Conservation (phyloP, 805 yeast genomes). For the Pachysolen tannophilus region DNA sequence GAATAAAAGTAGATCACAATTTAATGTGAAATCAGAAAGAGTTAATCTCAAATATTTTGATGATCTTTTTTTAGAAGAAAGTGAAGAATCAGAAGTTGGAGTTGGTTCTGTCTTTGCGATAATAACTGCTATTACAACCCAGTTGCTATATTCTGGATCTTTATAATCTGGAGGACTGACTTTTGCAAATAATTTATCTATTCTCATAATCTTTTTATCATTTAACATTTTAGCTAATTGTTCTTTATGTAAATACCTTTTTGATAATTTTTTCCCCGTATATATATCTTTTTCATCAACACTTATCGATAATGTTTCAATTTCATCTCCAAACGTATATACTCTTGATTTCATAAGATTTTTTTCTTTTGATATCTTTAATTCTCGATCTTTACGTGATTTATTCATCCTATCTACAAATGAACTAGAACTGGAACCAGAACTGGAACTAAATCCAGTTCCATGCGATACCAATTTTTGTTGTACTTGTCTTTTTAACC, state of each 20-base stretch:
- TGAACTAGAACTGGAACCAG: too few relatives aligned
- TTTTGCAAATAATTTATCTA: constrained; percentile 55
- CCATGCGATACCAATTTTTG: neutral
- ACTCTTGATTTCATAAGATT: constrained; percentile 2
- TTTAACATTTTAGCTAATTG: constrained; percentile 30
- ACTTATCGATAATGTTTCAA: neutral
- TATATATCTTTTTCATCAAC: constrained; percentile 38
- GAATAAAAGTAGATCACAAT: constrained; percentile 54
- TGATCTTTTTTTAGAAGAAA: too few relatives aligned
- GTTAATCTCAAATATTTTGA: constrained; percentile 53
- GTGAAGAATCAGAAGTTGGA: constrained; percentile 28
- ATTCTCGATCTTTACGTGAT: constrained; percentile 6
- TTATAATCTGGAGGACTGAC: constrained; percentile 60
- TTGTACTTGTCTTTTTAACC: neutral
- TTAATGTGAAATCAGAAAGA: constrained; percentile 60
- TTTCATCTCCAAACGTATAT: constrained; percentile 3
- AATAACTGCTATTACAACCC: constrained; percentile 73
- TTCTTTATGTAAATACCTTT: constrained; percentile 36
- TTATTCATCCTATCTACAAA: constrained; percentile 9
- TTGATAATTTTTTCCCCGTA: constrained; percentile 34
- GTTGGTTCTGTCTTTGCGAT: constrained; percentile 47
- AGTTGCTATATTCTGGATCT: constrained; percentile 68
- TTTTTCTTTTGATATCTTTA: constrained; percentile 1
- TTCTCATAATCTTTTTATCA: constrained; percentile 46
- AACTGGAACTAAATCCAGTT: too few relatives aligned